Evolutionary conservation across 75 land plant genomes (phyloP).

Genomic region (Isoetes taiwanensis): DNA sequence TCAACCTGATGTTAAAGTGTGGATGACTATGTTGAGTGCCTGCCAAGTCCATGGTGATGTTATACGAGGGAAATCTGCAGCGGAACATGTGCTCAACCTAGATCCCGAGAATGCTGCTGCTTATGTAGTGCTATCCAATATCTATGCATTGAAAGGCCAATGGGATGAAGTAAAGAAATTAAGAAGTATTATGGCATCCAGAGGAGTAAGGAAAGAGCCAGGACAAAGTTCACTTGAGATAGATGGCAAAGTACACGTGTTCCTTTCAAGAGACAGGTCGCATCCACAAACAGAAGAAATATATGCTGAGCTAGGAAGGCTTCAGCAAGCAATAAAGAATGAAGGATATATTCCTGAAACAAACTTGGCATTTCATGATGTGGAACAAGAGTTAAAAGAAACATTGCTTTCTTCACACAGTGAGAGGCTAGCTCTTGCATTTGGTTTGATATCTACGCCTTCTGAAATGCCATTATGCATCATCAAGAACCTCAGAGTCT

Average conservation of each 20-base stretch:
- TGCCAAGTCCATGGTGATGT: not conserved
- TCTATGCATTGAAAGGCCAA: too few species aligned
- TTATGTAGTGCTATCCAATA: too few species aligned
- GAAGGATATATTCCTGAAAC: slow-evolving; percentile 7
- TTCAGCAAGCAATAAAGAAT: not conserved
- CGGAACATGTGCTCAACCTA: too few species aligned
- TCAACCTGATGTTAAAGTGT: not conserved
- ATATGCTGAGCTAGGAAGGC: not conserved
- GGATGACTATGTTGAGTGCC: not conserved
- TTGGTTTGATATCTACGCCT: not conserved
- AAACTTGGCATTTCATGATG: not conserved
- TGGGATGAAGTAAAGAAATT: too few species aligned
- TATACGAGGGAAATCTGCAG: too few species aligned
- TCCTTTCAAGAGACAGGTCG: not conserved
- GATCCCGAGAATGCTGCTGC: too few species aligned
- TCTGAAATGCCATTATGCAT: not conserved
- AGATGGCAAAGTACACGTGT: not conserved
- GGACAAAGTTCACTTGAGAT: not conserved
- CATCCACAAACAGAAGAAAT: not conserved
- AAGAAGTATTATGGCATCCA: too few species aligned
- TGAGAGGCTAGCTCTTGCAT: not conserved
- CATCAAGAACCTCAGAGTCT: slow-evolving; percentile 6
- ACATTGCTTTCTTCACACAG: not conserved
- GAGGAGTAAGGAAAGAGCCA: not conserved
- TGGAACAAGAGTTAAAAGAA: not conserved